A percentile compares a stretch with the other conserved stretches of the same genome.
These are phyloP conservation scores for Paxillus rubicundulus DNA, from an alignment of 768 basidiomycete species.

Conservation along the genomic window DNA sequence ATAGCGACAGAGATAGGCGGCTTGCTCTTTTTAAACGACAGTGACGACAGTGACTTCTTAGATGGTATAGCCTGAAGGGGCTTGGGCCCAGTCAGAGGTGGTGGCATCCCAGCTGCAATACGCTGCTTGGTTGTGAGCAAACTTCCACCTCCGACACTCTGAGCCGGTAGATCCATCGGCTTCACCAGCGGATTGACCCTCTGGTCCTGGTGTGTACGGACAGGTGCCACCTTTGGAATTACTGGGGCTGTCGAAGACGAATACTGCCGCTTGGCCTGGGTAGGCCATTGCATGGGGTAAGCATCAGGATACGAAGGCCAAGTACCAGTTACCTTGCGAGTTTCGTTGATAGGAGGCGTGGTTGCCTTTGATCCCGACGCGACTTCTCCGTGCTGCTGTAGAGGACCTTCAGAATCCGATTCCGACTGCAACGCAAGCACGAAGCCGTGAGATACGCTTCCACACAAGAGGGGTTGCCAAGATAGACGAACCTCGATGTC, in stretches of 20 bases:
- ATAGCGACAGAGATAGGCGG: conserved; percentile 5
- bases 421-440: conserved; percentile 14
- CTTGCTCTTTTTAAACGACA: conserved; percentile 46
- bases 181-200: conserved; percentile 32
- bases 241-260: not conserved
- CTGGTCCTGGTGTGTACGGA: conserved; percentile 33
- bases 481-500: conserved; percentile 13
- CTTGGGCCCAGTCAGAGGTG: conserved; percentile 35
- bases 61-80: conserved; percentile 18
- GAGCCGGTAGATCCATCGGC: conserved; percentile 21
- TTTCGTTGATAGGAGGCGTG: not conserved
- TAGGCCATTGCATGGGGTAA: conserved; percentile 4
- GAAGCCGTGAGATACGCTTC: not conserved
- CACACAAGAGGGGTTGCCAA: not conserved
- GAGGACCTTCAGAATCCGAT: conserved; percentile 7
- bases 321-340: conserved; percentile 12
- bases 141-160: conserved; percentile 29
- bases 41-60: conserved; percentile 27
- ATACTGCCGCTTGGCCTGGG: conserved; percentile 10
- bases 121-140: conserved; percentile 53
- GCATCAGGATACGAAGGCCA: not conserved
- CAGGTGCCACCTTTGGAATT: conserved; percentile 10
- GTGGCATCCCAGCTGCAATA: conserved; percentile 40
- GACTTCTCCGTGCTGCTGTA: conserved; percentile 1
- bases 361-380: conserved; percentile 1